Evolutionary conservation across 1,284 basidiomycete species (phyloP).

Genomic region (Schizophyllum commune): DNA sequence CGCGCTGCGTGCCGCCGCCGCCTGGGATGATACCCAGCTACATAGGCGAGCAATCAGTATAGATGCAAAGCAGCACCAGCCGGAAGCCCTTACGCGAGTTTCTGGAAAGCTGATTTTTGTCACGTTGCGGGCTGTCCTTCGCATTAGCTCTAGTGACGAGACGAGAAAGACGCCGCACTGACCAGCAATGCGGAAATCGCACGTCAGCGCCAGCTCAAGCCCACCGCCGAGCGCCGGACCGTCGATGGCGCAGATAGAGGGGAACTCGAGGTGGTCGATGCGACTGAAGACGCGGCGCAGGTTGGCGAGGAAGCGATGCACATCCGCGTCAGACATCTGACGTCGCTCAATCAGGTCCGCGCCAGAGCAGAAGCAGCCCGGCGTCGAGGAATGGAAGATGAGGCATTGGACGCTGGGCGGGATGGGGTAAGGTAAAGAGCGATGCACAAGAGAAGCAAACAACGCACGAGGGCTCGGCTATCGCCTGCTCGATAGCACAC

Average conservation of each 20-base stretch:
- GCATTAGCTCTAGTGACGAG: background rate
- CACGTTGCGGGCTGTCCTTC: slow-evolving; percentile 37
- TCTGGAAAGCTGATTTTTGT: slow-evolving; percentile 80
- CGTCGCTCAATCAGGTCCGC: slow-evolving; percentile 84
- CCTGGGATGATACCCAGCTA: slow-evolving; percentile 86
- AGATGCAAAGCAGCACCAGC: background rate
- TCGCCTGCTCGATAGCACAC: background rate
- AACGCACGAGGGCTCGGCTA: slow-evolving; percentile 1
- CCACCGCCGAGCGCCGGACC: slow-evolving; percentile 90
- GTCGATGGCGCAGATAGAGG: slow-evolving; percentile 88
- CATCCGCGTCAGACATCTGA: slow-evolving; percentile 68
- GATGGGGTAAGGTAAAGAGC: background rate
- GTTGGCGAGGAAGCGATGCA: slow-evolving; percentile 72
- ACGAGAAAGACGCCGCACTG: slow-evolving; percentile 6
- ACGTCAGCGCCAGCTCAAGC: slow-evolving; percentile 78
- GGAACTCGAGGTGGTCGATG: slow-evolving; percentile 75
- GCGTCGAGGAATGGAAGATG: slow-evolving; percentile 68
- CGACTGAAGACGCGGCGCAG: slow-evolving; percentile 66
- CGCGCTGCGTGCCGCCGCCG: slow-evolving; percentile 84
- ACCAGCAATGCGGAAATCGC: slow-evolving; percentile 87
- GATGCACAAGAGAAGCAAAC: slow-evolving; percentile 29
- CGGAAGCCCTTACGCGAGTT: slow-evolving; percentile 30
- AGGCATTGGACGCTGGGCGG: slow-evolving; percentile 58
- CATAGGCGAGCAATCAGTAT: background rate
- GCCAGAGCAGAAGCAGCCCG: slow-evolving; percentile 84